A percentile compares a stretch with the other conserved stretches of the same genome.
These are phyloP conservation scores for Wickerhamomyces sp. DNA, from an alignment of 1,139 yeast genomes.

Conservation along the genomic window DNA sequence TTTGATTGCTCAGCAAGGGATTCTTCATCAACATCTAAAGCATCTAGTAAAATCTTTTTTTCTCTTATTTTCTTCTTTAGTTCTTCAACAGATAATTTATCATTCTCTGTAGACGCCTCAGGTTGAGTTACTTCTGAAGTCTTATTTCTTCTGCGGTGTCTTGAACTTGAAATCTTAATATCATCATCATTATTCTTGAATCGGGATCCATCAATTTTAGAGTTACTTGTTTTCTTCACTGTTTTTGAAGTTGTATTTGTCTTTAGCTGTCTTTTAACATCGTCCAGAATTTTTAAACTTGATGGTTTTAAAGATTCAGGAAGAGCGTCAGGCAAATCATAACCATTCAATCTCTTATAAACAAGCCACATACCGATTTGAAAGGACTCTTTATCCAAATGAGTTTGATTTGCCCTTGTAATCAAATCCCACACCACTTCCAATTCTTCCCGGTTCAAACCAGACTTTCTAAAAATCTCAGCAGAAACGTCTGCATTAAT, in stretches of 20 bases:
- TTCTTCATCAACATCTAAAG: conserved; percentile 30
- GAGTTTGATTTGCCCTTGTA: conserved; percentile 67
- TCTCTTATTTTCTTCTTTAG: conserved; percentile 56
- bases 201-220: conserved; percentile 23
- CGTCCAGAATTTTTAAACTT: conserved; percentile 60
- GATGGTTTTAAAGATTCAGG: conserved; percentile 79
- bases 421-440: conserved; percentile 88
- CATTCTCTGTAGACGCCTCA: conserved; percentile 5
- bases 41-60: conserved; percentile 56
- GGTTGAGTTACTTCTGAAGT: conserved; percentile 6
- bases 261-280: conserved; percentile 51
- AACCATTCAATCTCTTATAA: conserved; percentile 68
- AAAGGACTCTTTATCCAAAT: conserved; percentile 71
- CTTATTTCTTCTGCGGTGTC: conserved; percentile 23
- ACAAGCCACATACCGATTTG: conserved; percentile 83
- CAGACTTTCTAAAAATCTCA: conserved; percentile 84
- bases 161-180: conserved; percentile 23
- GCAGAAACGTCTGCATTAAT: conserved; percentile 83
- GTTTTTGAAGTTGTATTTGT: conserved; percentile 6
- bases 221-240: conserved; percentile 20
- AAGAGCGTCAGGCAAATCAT: conserved; percentile 63
- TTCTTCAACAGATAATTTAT: conserved; percentile 35
- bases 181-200: conserved; percentile 41
- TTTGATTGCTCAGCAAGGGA: conserved; percentile 21
- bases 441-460: conserved; percentile 77